phyloP scores from a whole-genome alignment of 164 flowering plant species.

The Litsea cubeba region DNA sequence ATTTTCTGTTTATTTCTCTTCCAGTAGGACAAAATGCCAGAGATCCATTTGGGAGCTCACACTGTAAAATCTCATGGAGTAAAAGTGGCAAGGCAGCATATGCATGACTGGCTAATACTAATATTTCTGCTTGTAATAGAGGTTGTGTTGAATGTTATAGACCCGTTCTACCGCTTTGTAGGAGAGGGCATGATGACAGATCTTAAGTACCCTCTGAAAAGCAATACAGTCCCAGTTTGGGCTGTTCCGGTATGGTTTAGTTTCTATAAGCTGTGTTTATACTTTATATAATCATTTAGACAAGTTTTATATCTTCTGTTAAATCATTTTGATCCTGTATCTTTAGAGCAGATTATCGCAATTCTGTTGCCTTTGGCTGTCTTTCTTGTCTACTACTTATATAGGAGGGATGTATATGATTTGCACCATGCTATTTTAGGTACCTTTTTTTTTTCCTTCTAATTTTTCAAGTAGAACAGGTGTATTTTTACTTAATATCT shows the following conservation, averaged over 20 bases:
- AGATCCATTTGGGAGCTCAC: slow-evolving; percentile 24
- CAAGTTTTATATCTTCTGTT: background rate
- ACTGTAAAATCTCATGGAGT: slow-evolving; percentile 51
- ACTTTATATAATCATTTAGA: background rate
- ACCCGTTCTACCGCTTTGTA: slow-evolving; percentile 79
- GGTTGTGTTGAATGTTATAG: slow-evolving; percentile 35
- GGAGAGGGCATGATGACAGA: slow-evolving; percentile 79
- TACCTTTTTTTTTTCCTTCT: slow-evolving; percentile 15
- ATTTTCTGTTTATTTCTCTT: slow-evolving; percentile 1
- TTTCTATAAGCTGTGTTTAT: background rate
- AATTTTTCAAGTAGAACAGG: background rate
- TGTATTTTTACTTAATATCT: too few relatives aligned
- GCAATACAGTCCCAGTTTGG: slow-evolving; percentile 76
- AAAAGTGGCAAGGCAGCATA: slow-evolving; percentile 26
- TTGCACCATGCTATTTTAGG: slow-evolving; percentile 73
- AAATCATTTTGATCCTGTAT: slow-evolving; percentile 3
- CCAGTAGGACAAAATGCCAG: slow-evolving; percentile 15
- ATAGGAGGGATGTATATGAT: slow-evolving; percentile 73
- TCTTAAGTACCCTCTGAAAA: slow-evolving; percentile 67
- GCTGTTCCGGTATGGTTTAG: slow-evolving; percentile 75
- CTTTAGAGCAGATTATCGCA: slow-evolving; percentile 33
- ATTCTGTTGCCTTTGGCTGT: slow-evolving; percentile 49
- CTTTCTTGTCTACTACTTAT: slow-evolving; percentile 38
- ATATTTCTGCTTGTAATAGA: slow-evolving; percentile 55
- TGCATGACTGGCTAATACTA: slow-evolving; percentile 79